Percentiles rank a stretch among this genome's conserved stretches.
Conservation (phyloP, 148 eudicot genomes). For the Heliamphora exappendiculata region DNA sequence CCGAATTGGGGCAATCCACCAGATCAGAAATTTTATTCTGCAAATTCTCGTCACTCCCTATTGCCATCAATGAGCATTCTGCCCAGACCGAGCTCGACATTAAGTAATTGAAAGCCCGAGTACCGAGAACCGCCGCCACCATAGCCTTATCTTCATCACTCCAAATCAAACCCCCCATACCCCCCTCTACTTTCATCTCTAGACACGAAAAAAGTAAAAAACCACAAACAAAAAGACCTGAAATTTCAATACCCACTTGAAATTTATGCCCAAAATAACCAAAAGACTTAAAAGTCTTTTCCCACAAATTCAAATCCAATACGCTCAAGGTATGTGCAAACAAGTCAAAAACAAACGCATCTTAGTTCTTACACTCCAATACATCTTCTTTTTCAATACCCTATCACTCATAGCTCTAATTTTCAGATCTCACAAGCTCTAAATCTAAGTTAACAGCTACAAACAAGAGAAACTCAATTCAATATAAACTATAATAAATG, state of each 20-base stretch:
- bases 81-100: constrained; percentile 50
- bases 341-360: constrained; percentile 11
- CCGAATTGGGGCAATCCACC: constrained; percentile 49
- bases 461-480: neutral
- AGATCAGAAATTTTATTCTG: constrained; percentile 82
- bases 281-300: neutral
- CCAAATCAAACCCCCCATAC: constrained; percentile 42
- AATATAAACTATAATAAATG: neutral
- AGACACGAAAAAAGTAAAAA: constrained; percentile 1
- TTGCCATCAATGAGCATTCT: constrained; percentile 55
- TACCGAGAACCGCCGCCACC: constrained; percentile 68
- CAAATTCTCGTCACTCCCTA: constrained; percentile 56
- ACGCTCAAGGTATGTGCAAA: neutral
- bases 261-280: neutral
- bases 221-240: neutral
- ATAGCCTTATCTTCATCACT: constrained; percentile 71
- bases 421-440: constrained; percentile 12
- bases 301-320: neutral
- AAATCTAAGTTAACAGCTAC: neutral
- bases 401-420: neutral
- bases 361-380: constrained; percentile 1
- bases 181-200: constrained; percentile 35
- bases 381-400: constrained; percentile 1
- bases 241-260: constrained; percentile 1
- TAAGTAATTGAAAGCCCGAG: constrained; percentile 67